These are phyloP conservation scores for Yamadazyma jaroonii DNA, from an alignment of 1,139 yeast species.

Conservation along the genomic window DNA sequence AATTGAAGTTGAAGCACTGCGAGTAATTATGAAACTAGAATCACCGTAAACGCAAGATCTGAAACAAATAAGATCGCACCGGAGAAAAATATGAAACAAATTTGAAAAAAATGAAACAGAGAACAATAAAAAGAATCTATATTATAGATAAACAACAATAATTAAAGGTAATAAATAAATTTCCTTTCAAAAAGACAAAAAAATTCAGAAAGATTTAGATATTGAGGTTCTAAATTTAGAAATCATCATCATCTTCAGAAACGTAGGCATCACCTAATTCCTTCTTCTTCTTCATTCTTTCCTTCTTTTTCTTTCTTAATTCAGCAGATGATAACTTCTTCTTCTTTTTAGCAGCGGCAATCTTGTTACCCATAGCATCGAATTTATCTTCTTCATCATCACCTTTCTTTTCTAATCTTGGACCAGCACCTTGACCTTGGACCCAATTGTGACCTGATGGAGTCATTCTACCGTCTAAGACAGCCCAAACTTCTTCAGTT, in stretches of 20 bases:
- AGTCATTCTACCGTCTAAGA: constrained; percentile 94
- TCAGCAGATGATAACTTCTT: constrained; percentile 97
- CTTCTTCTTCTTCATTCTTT: constrained; percentile 99
- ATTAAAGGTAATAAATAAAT: constrained; percentile 12
- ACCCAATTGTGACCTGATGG: constrained; percentile 99
- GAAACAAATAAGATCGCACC: too few relatives aligned
- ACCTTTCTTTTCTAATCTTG: constrained; percentile 94
- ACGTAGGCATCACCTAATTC: constrained; percentile 98
- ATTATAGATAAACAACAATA: constrained; percentile 18
- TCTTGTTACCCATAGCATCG: constrained; percentile 99
- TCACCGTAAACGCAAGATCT: too few relatives aligned
- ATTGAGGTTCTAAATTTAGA: constrained; percentile 18
- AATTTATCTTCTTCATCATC: constrained; percentile 97
- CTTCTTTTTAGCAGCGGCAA: constrained; percentile 94
- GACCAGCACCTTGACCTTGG: constrained; percentile 99
- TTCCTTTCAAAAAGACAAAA: constrained; percentile 6
- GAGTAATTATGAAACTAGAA: too few relatives aligned
- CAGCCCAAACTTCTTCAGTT: constrained; percentile 99
- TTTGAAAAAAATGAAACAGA: constrained; percentile 1
- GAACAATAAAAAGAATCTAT: constrained; percentile 11
- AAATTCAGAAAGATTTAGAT: constrained; percentile 5
- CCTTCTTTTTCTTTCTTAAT: constrained; percentile 99
- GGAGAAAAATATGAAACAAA: background rate
- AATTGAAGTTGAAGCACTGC: too few relatives aligned
- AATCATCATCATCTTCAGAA: constrained; percentile 81